Evolutionary conservation across 805 yeast species (phyloP).

Genomic region (Starmerella sirachaensis): DNA sequence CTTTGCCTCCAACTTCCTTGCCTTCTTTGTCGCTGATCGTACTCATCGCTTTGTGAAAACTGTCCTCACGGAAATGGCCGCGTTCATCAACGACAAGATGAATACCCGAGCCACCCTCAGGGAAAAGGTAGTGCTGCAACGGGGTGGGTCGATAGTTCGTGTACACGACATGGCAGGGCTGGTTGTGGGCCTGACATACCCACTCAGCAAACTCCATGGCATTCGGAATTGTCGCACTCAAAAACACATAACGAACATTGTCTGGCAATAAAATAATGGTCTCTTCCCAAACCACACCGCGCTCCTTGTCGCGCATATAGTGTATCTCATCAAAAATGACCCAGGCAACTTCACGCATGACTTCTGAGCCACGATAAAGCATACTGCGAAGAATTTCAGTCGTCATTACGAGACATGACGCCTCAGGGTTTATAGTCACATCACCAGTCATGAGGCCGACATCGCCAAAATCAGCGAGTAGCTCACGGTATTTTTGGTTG

Average conservation of each 20-base stretch:
- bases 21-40: slow-evolving; percentile 73
- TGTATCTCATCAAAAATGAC: slow-evolving; percentile 97
- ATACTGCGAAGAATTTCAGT: slow-evolving; percentile 94
- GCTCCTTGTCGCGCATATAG: slow-evolving; percentile 92
- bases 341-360: slow-evolving; percentile 98
- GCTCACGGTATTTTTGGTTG: slow-evolving; percentile 86
- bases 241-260: slow-evolving; percentile 83
- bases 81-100: slow-evolving; percentile 96
- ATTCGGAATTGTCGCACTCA: slow-evolving; percentile 94
- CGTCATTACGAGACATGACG: slow-evolving; percentile 96
- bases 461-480: slow-evolving; percentile 86
- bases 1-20: slow-evolving; percentile 53
- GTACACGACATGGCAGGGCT: slow-evolving; percentile 97
- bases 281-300: slow-evolving; percentile 99
- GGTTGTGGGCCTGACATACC: slow-evolving; percentile 89
- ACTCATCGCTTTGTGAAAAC: slow-evolving; percentile 97
- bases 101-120: slow-evolving; percentile 97
- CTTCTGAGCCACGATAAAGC: slow-evolving; percentile 95
- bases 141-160: slow-evolving; percentile 99
- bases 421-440: slow-evolving; percentile 96
- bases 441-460: slow-evolving; percentile 99
- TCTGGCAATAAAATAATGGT: slow-evolving; percentile 92
- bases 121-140: slow-evolving; percentile 89
- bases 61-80: slow-evolving; percentile 90
- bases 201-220: slow-evolving; percentile 98